Evolutionary conservation across 768 basidiomycete genomes (phyloP).

Genomic region (Royoungia palumana): DNA sequence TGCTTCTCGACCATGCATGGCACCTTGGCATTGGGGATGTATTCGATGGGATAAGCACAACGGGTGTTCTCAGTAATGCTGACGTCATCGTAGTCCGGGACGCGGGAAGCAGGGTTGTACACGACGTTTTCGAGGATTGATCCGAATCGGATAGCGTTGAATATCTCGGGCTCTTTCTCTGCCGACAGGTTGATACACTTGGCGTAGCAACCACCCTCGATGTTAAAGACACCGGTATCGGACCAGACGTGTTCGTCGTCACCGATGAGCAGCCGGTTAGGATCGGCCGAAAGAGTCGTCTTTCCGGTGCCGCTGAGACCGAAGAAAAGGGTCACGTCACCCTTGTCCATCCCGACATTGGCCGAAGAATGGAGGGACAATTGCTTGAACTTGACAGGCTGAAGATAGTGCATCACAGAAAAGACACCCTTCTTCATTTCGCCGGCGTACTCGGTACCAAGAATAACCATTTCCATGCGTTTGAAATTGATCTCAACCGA

Average conservation of each 20-base stretch:
- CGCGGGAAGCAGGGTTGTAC: slow-evolving; percentile 79
- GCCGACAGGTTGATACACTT: slow-evolving; percentile 95
- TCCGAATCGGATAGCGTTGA: slow-evolving; percentile 90
- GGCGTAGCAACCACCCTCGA: slow-evolving; percentile 99
- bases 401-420: slow-evolving; percentile 99
- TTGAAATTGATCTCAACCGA: slow-evolving; percentile 99
- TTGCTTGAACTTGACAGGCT: slow-evolving; percentile 98
- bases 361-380: slow-evolving; percentile 97
- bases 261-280: slow-evolving; percentile 89
- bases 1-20: slow-evolving; percentile 86
- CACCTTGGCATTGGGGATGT: slow-evolving; percentile 91
- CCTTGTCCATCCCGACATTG: slow-evolving; percentile 85
- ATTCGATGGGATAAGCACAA: slow-evolving; percentile 98
- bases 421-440: slow-evolving; percentile 99
- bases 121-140: slow-evolving; percentile 99
- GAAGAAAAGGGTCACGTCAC: slow-evolving; percentile 98
- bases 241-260: slow-evolving; percentile 99
- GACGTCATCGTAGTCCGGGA: slow-evolving; percentile 93
- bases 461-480: slow-evolving; percentile 99
- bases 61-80: slow-evolving; percentile 99
- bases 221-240: slow-evolving; percentile 98
- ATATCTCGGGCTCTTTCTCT: slow-evolving; percentile 99
- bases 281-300: slow-evolving; percentile 97
- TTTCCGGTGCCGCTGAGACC: slow-evolving; percentile 98
- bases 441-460: slow-evolving; percentile 95